Evolutionary conservation across 768 basidiomycete genomes (phyloP).

Genomic region (Mycena rosella): DNA sequence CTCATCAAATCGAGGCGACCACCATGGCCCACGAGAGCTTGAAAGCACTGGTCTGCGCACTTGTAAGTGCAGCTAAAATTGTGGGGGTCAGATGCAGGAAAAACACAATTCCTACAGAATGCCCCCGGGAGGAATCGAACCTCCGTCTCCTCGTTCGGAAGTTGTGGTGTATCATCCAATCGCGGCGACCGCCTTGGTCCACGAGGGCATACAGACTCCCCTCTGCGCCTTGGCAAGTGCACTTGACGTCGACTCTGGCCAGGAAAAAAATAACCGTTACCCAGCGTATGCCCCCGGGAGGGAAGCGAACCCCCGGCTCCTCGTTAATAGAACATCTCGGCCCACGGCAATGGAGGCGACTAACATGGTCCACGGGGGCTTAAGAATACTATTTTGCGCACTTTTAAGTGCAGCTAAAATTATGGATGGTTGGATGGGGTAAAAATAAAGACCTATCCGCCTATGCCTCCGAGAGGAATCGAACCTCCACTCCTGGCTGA

Average conservation of each 20-base stretch:
- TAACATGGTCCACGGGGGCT: not conserved
- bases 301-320: no score
- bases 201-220: not conserved
- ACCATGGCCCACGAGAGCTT: not conserved
- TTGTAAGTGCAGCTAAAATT: not conserved
- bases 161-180: no score
- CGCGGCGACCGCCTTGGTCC: not conserved
- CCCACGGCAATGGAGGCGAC: no score
- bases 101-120: no score
- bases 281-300: no score
- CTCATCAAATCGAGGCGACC: not conserved
- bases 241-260: no score
- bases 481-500: not conserved
- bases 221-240: not conserved
- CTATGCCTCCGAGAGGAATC: not conserved
- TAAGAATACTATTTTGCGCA: not conserved
- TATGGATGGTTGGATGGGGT: no score
- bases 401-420: not conserved
- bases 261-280: no score
- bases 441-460: no score
- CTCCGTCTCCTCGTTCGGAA: not conserved
- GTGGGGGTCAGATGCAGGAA: no score
- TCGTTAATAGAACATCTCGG: not conserved
- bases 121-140: slow-evolving; percentile 5
- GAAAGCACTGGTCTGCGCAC: not conserved